A percentile compares a stretch with the other conserved stretches of the same genome.
Evolutionary conservation across 495 filamentous ascomycete genomes (phyloP).

Genomic region (Penicillium desertorum): DNA sequence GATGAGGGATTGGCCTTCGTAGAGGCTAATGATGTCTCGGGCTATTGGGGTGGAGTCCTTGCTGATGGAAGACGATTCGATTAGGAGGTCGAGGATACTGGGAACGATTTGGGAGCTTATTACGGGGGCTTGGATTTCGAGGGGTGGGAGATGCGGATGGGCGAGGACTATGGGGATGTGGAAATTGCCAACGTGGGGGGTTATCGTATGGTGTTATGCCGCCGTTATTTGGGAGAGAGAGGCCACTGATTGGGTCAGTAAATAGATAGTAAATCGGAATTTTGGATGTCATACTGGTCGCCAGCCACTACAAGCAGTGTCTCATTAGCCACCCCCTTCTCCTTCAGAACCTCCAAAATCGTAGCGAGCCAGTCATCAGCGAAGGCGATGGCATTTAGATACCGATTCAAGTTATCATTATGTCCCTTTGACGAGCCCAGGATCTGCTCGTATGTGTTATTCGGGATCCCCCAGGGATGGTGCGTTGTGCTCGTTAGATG

Average conservation of each 20-base stretch:
- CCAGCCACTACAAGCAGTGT: slow-evolving; percentile 47
- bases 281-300: no score
- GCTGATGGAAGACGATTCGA: slow-evolving; percentile 43
- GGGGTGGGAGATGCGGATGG: slow-evolving; percentile 45
- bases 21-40: slow-evolving; percentile 40
- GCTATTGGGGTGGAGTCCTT: slow-evolving; percentile 30
- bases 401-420: slow-evolving; percentile 39
- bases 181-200: slow-evolving; percentile 49
- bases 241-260: no score
- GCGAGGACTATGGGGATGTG: slow-evolving; percentile 51
- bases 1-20: slow-evolving; percentile 52
- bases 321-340: slow-evolving; percentile 42
- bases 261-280: no score
- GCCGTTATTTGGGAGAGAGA: slow-evolving; percentile 46
- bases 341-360: slow-evolving; percentile 39
- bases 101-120: slow-evolving; percentile 48
- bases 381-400: slow-evolving; percentile 43
- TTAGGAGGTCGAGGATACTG: slow-evolving; percentile 50
- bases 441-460: slow-evolving; percentile 30
- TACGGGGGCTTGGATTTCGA: slow-evolving; percentile 44
- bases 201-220: slow-evolving; percentile 50
- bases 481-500: slow-evolving; percentile 54
- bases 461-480: slow-evolving; percentile 44
- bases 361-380: slow-evolving; percentile 40
- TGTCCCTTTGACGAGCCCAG: slow-evolving; percentile 25